A percentile compares a stretch with the other conserved stretches of the same genome.
Conservation (phyloP, 129 eudicot genomes). For the Centella asiatica region DNA sequence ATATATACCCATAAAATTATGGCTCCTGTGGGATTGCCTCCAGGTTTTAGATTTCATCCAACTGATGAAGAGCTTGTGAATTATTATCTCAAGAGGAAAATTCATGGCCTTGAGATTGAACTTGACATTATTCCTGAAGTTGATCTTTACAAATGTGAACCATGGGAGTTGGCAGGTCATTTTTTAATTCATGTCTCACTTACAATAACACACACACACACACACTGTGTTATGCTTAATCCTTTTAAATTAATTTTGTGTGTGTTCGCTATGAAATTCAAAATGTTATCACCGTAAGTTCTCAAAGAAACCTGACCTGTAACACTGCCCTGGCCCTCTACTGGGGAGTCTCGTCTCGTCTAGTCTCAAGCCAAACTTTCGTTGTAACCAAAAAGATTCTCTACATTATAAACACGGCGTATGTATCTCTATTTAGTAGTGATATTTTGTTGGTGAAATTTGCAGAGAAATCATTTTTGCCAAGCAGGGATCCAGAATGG, state of each 20-base stretch:
- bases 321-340: too few species aligned
- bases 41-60: slow-evolving; percentile 94
- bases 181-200: neutral
- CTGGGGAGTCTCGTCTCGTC: too few species aligned
- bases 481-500: slow-evolving; percentile 94
- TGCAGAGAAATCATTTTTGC: slow-evolving; percentile 78
- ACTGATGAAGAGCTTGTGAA: slow-evolving; percentile 95
- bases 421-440: too few species aligned
- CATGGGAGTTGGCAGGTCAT: slow-evolving; percentile 95
- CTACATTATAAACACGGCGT: too few species aligned
- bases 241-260: neutral
- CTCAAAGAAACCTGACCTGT: too few species aligned
- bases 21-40: slow-evolving; percentile 98
- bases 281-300: too few species aligned
- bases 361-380: too few species aligned
- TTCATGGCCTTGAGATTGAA: slow-evolving; percentile 82
- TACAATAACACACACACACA: neutral
- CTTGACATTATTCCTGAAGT: slow-evolving; percentile 94
- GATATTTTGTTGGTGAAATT: neutral
- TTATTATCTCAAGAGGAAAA: slow-evolving; percentile 84
- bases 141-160: slow-evolving; percentile 98
- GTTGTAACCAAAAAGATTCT: too few species aligned
- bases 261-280: too few species aligned
- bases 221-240: neutral
- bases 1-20: slow-evolving; percentile 24